A percentile compares a stretch with the other conserved stretches of the same genome.
phyloP scores from a whole-genome alignment of 2,329 filamentous ascomycete genomes.

The Alternaria sp. region DNA sequence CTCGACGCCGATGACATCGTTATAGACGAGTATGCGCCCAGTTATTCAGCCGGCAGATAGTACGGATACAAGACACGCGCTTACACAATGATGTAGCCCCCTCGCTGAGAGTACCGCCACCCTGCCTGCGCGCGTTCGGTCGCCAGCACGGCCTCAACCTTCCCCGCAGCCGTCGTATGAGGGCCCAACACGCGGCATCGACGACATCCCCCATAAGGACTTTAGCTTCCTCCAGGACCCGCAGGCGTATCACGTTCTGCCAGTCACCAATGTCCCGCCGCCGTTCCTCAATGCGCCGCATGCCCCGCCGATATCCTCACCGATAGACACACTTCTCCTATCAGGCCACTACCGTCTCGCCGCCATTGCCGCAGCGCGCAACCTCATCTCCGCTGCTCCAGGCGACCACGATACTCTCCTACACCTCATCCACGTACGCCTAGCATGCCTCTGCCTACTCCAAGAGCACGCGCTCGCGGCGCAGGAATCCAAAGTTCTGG shows the following conservation, averaged over 20 bases:
- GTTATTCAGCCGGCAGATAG: conserved; percentile 10
- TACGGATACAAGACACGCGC: background rate
- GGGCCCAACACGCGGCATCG: conserved; percentile 24
- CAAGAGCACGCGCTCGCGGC: conserved; percentile 65
- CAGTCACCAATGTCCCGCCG: conserved; percentile 64
- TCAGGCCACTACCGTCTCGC: conserved; percentile 81
- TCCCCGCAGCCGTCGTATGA: conserved; percentile 28
- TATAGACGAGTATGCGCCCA: conserved; percentile 66
- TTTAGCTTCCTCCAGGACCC: conserved; percentile 59
- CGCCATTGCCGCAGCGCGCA: conserved; percentile 70
- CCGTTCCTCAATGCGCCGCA: conserved; percentile 73
- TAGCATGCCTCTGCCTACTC: conserved; percentile 82
- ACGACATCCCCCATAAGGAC: conserved; percentile 65
- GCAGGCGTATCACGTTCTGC: conserved; percentile 70
- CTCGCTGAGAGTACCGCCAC: conserved; percentile 21
- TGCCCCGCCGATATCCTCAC: conserved; percentile 64
- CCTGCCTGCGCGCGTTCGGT: conserved; percentile 27
- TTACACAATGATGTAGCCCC: conserved; percentile 28
- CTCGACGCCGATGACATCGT: conserved; percentile 65
- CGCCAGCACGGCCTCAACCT: conserved; percentile 26
- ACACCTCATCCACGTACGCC: conserved; percentile 76
- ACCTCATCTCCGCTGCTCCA: conserved; percentile 60
- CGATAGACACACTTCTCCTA: conserved; percentile 71
- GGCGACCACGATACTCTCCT: conserved; percentile 73
- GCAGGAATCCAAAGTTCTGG: conserved; percentile 67